phyloP scores from a whole-genome alignment of 192 early-diverging fungal genomes.

The Backusella mclennaniae region DNA sequence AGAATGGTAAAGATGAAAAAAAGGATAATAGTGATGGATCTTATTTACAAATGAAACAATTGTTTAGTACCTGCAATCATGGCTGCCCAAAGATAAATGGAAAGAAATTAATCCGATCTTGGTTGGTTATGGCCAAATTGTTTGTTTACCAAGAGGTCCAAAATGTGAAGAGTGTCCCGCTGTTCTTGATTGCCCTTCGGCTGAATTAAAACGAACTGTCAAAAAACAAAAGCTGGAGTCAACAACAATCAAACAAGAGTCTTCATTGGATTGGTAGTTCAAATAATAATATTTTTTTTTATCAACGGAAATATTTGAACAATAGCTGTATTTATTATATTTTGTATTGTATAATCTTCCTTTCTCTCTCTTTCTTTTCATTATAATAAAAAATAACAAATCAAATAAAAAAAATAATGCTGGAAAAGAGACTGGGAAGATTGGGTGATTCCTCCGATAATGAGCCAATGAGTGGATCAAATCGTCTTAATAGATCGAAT shows the following conservation, averaged over 20 bases:
- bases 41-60: background rate
- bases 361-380: background rate
- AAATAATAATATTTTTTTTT: background rate
- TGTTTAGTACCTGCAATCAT: constrained; percentile 61
- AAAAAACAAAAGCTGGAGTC: background rate
- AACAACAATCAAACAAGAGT: constrained; percentile 5
- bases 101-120: constrained; percentile 83
- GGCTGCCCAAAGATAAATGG: constrained; percentile 87
- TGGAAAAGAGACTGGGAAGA: background rate
- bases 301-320: background rate
- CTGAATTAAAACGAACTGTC: constrained; percentile 11
- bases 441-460: background rate
- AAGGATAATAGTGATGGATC: background rate
- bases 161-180: constrained; percentile 83
- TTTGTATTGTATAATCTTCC: background rate
- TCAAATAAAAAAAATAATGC: background rate
- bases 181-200: constrained; percentile 58
- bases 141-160: constrained; percentile 74
- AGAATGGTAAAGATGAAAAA: constrained; percentile 43
- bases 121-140: constrained; percentile 89
- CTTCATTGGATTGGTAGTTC: constrained; percentile 14
- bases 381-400: background rate
- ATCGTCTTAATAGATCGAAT: background rate
- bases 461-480: background rate
- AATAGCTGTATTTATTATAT: background rate